A percentile compares a stretch with the other conserved stretches of the same genome.
Evolutionary conservation across 2,329 filamentous ascomycete species (phyloP).

Genomic region (Didymella lethalis): DNA sequence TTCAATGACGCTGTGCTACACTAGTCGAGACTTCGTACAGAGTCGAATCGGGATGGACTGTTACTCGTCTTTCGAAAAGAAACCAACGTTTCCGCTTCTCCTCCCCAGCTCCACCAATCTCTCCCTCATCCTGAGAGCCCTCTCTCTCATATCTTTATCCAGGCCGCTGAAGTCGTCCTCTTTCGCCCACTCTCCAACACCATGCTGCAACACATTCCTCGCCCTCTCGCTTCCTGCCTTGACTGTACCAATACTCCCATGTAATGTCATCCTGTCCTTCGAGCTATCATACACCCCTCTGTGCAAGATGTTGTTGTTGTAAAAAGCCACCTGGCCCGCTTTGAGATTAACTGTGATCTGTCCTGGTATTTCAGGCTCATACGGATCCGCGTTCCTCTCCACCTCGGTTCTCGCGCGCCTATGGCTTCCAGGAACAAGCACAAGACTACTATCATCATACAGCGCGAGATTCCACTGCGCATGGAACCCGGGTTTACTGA

Average conservation of each 20-base stretch:
- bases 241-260: constrained; percentile 73
- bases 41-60: background rate
- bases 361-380: constrained; percentile 66
- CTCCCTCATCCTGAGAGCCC: constrained; percentile 70
- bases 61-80: constrained; percentile 48
- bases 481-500: constrained; percentile 71
- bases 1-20: no score
- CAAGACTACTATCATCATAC: constrained; percentile 73
- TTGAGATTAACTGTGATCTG: constrained; percentile 72
- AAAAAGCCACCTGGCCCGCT: constrained; percentile 83
- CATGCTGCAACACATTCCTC: constrained; percentile 78
- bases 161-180: constrained; percentile 67
- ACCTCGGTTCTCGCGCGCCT: constrained; percentile 70
- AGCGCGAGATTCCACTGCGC: constrained; percentile 90
- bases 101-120: constrained; percentile 69
- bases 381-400: constrained; percentile 74
- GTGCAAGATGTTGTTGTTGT: constrained; percentile 88
- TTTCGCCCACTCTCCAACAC: constrained; percentile 71
- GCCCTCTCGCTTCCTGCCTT: constrained; percentile 65
- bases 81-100: constrained; percentile 69
- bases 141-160: constrained; percentile 63
- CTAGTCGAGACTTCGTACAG: no score
- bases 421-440: constrained; percentile 82
- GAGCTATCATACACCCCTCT: constrained; percentile 69
- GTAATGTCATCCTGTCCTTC: constrained; percentile 73